Conservation (phyloP, 73 alveolate genomes). For the Durusdinium trenchii region DNA sequence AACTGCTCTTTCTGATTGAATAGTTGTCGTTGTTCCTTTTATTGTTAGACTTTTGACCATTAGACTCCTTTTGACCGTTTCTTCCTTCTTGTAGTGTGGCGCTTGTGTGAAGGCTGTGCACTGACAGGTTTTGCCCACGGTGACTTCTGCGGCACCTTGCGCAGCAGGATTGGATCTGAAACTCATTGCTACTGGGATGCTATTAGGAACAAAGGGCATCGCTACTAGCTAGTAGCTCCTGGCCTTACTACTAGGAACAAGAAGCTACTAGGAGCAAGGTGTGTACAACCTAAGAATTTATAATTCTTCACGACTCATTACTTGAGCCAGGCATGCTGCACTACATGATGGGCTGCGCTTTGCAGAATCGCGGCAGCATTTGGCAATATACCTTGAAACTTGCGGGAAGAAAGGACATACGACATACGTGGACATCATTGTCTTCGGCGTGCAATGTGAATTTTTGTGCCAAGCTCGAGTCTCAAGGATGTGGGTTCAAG, state of each 20-base stretch:
- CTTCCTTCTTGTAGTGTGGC: too few relatives aligned
- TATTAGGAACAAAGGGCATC: too few relatives aligned
- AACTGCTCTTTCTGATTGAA: too few relatives aligned
- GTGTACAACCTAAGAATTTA: too few relatives aligned
- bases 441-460: background rate
- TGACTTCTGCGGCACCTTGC: conserved; percentile 37
- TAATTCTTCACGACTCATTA: background rate
- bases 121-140: conserved; percentile 70
- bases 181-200: background rate
- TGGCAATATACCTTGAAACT: background rate
- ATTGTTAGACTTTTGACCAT: too few relatives aligned
- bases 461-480: background rate
- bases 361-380: conserved; percentile 41
- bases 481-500: conserved; percentile 80
- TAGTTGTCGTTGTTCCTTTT: too few relatives aligned
- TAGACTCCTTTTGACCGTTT: too few relatives aligned
- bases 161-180: background rate
- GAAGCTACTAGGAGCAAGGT: too few relatives aligned
- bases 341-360: conserved; percentile 61
- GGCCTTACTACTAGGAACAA: too few relatives aligned
- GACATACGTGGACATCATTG: too few relatives aligned
- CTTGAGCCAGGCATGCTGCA: conserved; percentile 14
- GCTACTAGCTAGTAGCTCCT: too few relatives aligned
- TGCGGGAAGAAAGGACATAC: background rate
- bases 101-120: too few relatives aligned